Evolutionary conservation across 352 stramenopile genomes (phyloP), one percentile per base, ranked within the genome.

Genomic region (Pythium plurisporium): DNA sequence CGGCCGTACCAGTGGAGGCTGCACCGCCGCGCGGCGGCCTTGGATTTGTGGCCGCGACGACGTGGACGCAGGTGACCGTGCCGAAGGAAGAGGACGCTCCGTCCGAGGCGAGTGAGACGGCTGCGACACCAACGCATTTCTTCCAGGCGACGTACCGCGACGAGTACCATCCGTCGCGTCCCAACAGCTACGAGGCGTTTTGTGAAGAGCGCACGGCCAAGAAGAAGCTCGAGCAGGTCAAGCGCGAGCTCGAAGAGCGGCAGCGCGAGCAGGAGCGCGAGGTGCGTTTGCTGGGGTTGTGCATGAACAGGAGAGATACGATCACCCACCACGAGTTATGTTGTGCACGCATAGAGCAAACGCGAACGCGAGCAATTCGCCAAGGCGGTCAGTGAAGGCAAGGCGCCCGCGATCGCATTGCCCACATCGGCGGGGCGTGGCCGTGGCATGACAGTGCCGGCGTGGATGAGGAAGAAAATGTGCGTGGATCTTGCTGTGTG

Each of bases 401-500:
- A 76, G 45, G 67, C 79, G n/a, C 71, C 74, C 17, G 64, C 66
- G 8, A 77, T 89, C 34, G 59, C 77, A 22, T 42, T 94, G 0
- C 69, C 71, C 0, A 55, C 43, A 9, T 66, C 82, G 48, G 79
- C 79, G 36, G 88, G 88, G 36, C 81, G 86, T 14, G 90, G 90
- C 12, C 79, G 87, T 31, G 86, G 88, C 38, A 89, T 97, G 78
- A 96, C 92, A 9, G 75, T 97, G 60, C 90, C 90, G 15, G 89
- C 90, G 30, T 97, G 90, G 90, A 96, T 97, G 83, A 85, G 75
- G 52, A 96, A 96, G 71, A 93, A 93, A 64, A 91, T 92, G 83
- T 91, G 65, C 37, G 75, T 79, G 1, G 11, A 20, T 12, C 51
- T 23, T 27, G 31, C 36, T 54, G 40, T 50, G 23, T 37, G 25